Evolutionary conservation across 2,329 filamentous ascomycete species (phyloP).

Genomic region (Calycina herbarum): DNA sequence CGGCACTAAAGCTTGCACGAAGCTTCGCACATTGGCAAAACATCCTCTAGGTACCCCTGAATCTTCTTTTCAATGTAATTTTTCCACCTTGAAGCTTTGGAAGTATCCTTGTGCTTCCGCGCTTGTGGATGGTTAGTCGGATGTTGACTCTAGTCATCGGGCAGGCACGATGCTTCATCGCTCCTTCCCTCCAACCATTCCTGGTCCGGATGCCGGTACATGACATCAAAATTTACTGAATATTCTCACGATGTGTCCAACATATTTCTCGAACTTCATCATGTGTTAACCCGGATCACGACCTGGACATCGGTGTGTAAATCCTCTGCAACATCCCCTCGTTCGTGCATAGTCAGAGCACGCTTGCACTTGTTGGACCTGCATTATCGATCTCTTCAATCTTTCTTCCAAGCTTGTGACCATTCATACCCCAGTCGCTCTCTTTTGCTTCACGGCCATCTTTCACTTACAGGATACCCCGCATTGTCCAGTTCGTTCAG

Average conservation of each 20-base stretch:
- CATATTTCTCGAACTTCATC: neutral
- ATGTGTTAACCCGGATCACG: neutral
- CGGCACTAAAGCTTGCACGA: neutral
- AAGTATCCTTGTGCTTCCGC: neutral
- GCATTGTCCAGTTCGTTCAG: neutral
- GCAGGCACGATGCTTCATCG: neutral
- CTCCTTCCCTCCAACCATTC: neutral
- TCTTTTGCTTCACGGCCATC: conserved; percentile 4
- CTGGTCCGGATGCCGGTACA: neutral
- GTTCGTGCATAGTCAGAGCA: neutral
- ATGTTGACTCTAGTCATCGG: neutral
- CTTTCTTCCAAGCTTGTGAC: conserved; percentile 12
- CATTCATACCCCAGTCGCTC: conserved; percentile 6
- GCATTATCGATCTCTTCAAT: conserved; percentile 11
- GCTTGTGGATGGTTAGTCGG: neutral
- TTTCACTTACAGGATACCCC: neutral
- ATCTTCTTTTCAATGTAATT: neutral
- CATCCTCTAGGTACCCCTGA: neutral
- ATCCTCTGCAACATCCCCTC: neutral
- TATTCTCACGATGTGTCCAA: neutral
- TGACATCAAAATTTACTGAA: neutral
- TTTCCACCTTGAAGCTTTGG: neutral
- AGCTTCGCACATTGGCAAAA: neutral
- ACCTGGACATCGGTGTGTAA: neutral
- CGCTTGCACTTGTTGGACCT: conserved; percentile 3